Base-by-base conservation (phyloP, 352 stramenopile species). In the Hyphochytrium catenoides region DNA sequence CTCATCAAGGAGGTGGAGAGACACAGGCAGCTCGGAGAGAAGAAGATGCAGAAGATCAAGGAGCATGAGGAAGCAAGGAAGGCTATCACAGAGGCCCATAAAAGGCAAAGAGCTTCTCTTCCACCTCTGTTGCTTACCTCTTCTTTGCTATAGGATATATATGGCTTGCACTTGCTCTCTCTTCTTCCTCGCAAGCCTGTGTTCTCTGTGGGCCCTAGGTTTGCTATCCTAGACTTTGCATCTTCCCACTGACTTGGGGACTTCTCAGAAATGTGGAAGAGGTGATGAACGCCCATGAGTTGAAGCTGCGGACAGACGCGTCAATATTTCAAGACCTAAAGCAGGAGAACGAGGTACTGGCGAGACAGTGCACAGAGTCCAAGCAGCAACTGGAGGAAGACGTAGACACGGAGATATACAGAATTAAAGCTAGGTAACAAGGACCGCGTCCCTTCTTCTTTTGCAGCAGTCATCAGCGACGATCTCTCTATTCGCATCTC, bases 381-480 rank as follows among this genome's bases (percentile, higher is more conserved):
- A 86, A 90, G 50, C 61, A 62, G 19, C 67, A 92, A 36, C 56
- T 95, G 1, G 79, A 94, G 57, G 74, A 91, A 38, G 83, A 94
- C 44, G 78, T 85, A 8, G 83, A 95, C 26, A 58, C 79, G 15
- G 79, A 95, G 46, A 78, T 94, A 14, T 71, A 91, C 33, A 74
- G 88, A 23, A 49, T 95, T 19, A 85, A 86, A 39, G 27, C 33
- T 17, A 21, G 40, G 22, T 40, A 40, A 12, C 11, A 11, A 6
- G 12, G 6, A 6, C 11, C 9, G 23, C 30, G 12, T 16, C 19
- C 12, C 6, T 34, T 11, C 6, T 23, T 19, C 23, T 11, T 34
- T n/a, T n/a, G n/a, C 30, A 11, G 6, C 19, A 11, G 11, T 11
- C 6, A 34, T 34, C n/a, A n/a, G n/a, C n/a, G n/a, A n/a, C n/a